Base-by-base conservation (phyloP, 768 basidiomycete genomes). In the Tulasnella sp. region DNA sequence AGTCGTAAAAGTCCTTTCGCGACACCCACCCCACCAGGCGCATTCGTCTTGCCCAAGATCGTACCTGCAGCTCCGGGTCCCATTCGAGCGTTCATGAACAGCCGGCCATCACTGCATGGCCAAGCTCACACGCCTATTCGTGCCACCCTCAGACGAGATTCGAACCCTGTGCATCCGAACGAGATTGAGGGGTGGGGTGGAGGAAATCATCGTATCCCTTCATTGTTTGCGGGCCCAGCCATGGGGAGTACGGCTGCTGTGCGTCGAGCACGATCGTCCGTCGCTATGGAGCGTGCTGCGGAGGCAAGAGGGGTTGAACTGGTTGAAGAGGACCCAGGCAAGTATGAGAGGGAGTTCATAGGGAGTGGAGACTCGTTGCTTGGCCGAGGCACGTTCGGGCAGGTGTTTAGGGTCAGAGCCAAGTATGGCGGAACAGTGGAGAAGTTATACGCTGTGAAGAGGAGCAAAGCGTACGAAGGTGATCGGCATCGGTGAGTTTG, bases 321-420 rank as follows among this genome's bases (percentile, higher is more conserved):
- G 19, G 50, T 63, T 8, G 44, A 82, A 50, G 79, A 80, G 56
- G 77, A 78, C 56, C 72, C 76, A 8, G 82, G 85, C 19, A 79
- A 80, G 51, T 92, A 95, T 62, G 86, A 88, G 68, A 81, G 78
- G 62, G 83, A 89, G 45, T 97, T 93, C 68, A 75, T 81, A 8
- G 21, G 41, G 44, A 86, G 87, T 59, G 81, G 84, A 66, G 34
- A n/a, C 27, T 44, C 44, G 11, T 23, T 59, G 45, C 76, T 97
- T 10, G 95, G 95, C 4, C 85, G 84, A 53, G 95, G 95, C 13
- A 90, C 91, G 68, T 98, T 97, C 71, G 93, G 93, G 24, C 86
- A 86, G 67, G 95, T 92, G 19, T 86, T 91, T 73, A 89, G 87
- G 72, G 89, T 85, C 44, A 80, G 78, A 58, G 75, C 76, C 68